Evolutionary conservation across 2,329 filamentous ascomycete genomes (phyloP), one percentile per base, ranked within the genome.

Genomic region (Hypoxylon sp.): DNA sequence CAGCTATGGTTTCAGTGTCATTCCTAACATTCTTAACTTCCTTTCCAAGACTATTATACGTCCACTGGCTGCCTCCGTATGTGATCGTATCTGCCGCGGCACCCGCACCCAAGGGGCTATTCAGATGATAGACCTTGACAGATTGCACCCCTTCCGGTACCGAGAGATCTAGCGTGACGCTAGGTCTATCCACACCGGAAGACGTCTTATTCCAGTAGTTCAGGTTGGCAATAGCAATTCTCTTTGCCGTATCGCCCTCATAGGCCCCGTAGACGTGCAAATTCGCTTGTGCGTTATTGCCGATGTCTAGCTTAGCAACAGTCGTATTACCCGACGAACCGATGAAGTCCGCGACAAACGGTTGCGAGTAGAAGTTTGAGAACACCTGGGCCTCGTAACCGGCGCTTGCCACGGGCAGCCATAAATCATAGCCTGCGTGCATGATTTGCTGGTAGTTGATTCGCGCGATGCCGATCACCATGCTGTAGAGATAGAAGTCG

Each of bases 381-480:
- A 78, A 78, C 0, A 79, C 77, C 37, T 78, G 78, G 3, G 78
- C 70, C 19, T 65, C 58, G 11, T 70, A 27, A 6, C 72, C 74
- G 1, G 72, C 73, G 32, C 76, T 77, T 9, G 71, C 71, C 25
- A 74, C 72, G 3, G 76, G 75, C 2, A 77, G 67, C 76, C 76
- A 78, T 7, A 78, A 21, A 61, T 74, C 53, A 53, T 70, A 75
- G 0, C 72, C 74, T 2, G 74, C 70, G 65, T 76, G 77, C 78
- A 79, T 78, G 58, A 78, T 77, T 63, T 79, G 77, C 71, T 80
- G 77, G 59, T 77, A 78, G 66, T 80, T 76, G 70, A 80, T 77
- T 14, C 78, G 74, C 7, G 68, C 61, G 25, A 79, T 63, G 46
- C 78, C 78, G n/a, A 79, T 73, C 34, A 61, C 68, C 67, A 79